A percentile compares a stretch with the other conserved stretches of the same genome.
Conservation (phyloP, 1,139 yeast genomes). For the Saccharomyces hybrid region DNA sequence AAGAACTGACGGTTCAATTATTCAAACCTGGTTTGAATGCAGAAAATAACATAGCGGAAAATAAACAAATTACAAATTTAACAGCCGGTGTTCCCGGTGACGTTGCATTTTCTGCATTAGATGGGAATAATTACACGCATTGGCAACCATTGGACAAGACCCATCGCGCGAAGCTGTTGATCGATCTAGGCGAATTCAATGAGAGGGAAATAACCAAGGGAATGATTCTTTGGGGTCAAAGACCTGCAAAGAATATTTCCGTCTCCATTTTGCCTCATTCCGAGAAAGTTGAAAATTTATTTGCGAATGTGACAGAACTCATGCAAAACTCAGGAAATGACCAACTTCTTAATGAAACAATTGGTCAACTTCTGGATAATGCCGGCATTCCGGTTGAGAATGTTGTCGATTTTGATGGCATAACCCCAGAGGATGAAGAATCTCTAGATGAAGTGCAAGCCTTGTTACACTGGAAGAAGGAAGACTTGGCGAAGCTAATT, state of each 20-base stretch:
- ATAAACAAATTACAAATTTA: conserved; percentile 45
- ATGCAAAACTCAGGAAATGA: conserved; percentile 11
- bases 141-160: conserved; percentile 52
- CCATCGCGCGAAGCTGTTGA: conserved; percentile 33
- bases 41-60: conserved; percentile 54
- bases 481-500: conserved; percentile 29
- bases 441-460: conserved; percentile 15
- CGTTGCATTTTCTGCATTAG: conserved; percentile 52
- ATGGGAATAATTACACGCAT: conserved; percentile 72
- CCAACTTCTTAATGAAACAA: conserved; percentile 2
- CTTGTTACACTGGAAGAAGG: conserved; percentile 28
- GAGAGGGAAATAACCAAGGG: conserved; percentile 31
- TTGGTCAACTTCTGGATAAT: not conserved
- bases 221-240: conserved; percentile 38
- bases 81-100: conserved; percentile 61
- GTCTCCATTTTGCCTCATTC: conserved; percentile 30
- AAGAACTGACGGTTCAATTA: conserved; percentile 47
- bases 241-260: conserved; percentile 38
- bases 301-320: conserved; percentile 17
- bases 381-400: conserved; percentile 3
- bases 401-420: conserved; percentile 9
- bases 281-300: conserved; percentile 17
- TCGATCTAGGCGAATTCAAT: conserved; percentile 41
- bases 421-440: conserved; percentile 4
- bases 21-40: conserved; percentile 40